Evolutionary conservation across 2,329 filamentous ascomycete species (phyloP), one percentile per base, ranked within the genome.

Genomic region (Monosporascus sp.): DNA sequence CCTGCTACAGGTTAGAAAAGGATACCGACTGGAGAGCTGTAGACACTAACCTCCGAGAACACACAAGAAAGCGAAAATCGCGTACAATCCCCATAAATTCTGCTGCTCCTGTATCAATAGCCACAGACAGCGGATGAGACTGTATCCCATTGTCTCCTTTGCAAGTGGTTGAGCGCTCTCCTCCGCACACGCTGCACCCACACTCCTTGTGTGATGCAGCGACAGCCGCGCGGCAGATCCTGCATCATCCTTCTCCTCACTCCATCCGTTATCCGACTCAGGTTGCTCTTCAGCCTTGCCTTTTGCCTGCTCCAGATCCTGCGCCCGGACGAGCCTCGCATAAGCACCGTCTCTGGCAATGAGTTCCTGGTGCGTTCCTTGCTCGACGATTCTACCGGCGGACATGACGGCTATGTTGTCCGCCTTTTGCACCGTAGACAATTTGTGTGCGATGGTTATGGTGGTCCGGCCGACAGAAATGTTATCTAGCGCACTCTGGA

Each of bases 351-450:
- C 82, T 66, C 76, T 78, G 58, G 75, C 78, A 77, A 87, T 82
- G 63, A 90, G 66, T 65, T 89, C 87, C 0, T 72, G 65, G 66
- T 96, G 92, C 14, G 83, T 89, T 2, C 92, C 92, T 59, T 81
- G 80, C 74, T 97, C 92, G 1, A 92, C 87, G 41, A 97, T 83
- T 54, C 82, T 79, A 8, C 92, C 92, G 61, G 88, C 83, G 67
- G 96, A 90, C 66, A 97, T 91, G 15, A 97, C 92, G 58, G 93
- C 96, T 60, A 97, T 96, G 41, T 91, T 75, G 66, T 97, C 91
- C 0, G 91, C 91, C 67, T 93, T 91, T 66, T 95, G 90, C 52
- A 96, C 96, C 0, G 92, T 96, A 62, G 84, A 89, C 7, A 97
- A 74, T 24, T 92, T 78, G 71, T 97, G 92, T 3, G 92, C 92